Conservation (phyloP, 2,329 filamentous ascomycete species). For the Pseudocercospora eumusae region DNA sequence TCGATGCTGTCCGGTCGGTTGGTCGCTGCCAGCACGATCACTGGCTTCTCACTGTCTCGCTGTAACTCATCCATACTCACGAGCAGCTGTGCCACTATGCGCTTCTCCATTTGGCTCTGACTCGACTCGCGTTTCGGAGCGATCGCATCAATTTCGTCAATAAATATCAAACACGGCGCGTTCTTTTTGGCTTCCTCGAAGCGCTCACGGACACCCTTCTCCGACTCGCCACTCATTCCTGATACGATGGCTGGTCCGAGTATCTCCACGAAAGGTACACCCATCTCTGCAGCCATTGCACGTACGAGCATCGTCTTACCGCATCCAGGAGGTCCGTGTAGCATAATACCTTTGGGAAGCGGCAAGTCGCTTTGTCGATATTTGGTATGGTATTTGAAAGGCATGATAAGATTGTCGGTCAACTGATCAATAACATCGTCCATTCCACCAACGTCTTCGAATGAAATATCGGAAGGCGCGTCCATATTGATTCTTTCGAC, state of each 20-base stretch:
- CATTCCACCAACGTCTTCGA: conserved; percentile 75
- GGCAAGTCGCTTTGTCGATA: conserved; percentile 68
- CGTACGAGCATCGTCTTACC: conserved; percentile 84
- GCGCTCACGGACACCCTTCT: conserved; percentile 79
- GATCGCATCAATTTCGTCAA: conserved; percentile 90
- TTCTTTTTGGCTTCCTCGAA: conserved; percentile 85
- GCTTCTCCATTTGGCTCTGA: conserved; percentile 84
- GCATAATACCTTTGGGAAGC: conserved; percentile 70
- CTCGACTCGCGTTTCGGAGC: conserved; percentile 81
- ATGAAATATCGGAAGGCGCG: conserved; percentile 66
- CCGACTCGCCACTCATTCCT: conserved; percentile 85
- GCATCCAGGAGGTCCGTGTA: conserved; percentile 82
- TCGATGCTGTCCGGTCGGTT: conserved; percentile 86
- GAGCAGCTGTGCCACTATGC: conserved; percentile 79
- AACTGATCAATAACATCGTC: conserved; percentile 70
- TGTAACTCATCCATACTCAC: conserved; percentile 82
- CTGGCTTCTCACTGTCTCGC: conserved; percentile 66
- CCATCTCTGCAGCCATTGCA: conserved; percentile 73
- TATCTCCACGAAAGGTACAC: conserved; percentile 78
- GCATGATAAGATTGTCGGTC: conserved; percentile 70
- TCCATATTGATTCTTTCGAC: conserved; percentile 50
- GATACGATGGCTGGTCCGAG: conserved; percentile 79
- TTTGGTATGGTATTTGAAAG: conserved; percentile 67
- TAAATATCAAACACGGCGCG: conserved; percentile 86
- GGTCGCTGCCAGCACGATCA: conserved; percentile 88